These are phyloP conservation scores for Mercurialis annua DNA, from an alignment of 345 rosid genomes.

Conservation along the genomic window DNA sequence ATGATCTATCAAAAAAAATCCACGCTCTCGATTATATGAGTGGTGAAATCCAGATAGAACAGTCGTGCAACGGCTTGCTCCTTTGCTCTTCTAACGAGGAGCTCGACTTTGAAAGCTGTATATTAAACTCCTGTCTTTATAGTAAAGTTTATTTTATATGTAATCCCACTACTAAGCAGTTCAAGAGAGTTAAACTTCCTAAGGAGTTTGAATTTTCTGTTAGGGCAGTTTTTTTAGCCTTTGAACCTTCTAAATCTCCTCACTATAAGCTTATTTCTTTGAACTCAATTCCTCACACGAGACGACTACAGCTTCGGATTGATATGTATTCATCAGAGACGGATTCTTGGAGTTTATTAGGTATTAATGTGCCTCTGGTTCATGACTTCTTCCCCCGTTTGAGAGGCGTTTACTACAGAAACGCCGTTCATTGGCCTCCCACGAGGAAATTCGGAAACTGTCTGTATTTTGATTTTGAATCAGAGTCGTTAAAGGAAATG, in stretches of 20 bases:
- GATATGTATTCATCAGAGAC: background rate
- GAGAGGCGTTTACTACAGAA: background rate
- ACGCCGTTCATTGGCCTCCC: background rate
- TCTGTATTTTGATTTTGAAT: constrained; percentile 10
- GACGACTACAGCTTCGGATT: background rate
- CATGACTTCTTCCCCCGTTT: background rate
- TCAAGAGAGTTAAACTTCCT: too few species aligned
- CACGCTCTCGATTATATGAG: too few species aligned
- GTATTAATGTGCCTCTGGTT: background rate
- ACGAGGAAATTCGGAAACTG: background rate
- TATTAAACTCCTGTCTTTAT: too few species aligned
- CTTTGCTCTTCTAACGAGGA: too few species aligned
- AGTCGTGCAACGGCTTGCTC: too few species aligned
- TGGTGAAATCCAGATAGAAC: too few species aligned
- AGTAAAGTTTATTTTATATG: too few species aligned
- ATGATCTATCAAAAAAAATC: too few species aligned
- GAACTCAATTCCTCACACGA: background rate
- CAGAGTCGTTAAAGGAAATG: background rate
- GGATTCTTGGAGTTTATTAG: background rate
- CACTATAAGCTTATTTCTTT: background rate
- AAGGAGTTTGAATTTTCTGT: too few species aligned
- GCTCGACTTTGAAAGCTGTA: too few species aligned
- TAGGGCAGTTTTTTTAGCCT: background rate
- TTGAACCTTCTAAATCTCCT: background rate
- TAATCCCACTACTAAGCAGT: too few species aligned